These are phyloP conservation scores for Xylaria arbuscula DNA, from an alignment of 2,329 filamentous ascomycete genomes.

Conservation along the genomic window DNA sequence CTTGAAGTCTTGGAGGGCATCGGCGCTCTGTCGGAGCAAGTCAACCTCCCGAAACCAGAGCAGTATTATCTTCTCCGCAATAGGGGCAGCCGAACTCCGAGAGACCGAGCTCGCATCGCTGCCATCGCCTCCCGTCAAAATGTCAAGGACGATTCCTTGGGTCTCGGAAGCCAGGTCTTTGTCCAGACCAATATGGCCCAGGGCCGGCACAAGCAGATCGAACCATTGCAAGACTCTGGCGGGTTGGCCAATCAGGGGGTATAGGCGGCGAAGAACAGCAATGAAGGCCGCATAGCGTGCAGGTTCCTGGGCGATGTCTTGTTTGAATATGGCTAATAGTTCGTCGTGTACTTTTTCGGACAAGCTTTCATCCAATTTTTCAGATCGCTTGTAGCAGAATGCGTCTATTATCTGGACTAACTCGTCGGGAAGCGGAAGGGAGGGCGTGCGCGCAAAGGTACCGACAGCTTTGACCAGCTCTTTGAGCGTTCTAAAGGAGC, in stretches of 20 bases:
- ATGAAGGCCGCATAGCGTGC: slow-evolving; percentile 75
- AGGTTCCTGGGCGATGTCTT: slow-evolving; percentile 67
- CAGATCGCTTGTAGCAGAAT: slow-evolving; percentile 74
- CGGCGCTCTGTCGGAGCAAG: slow-evolving; percentile 51
- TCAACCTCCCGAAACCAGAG: slow-evolving; percentile 66
- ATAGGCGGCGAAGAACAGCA: slow-evolving; percentile 71
- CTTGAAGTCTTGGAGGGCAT: slow-evolving; percentile 56
- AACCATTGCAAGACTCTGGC: slow-evolving; percentile 78
- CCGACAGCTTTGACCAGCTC: slow-evolving; percentile 70
- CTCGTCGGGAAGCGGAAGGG: slow-evolving; percentile 73
- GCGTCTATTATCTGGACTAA: slow-evolving; percentile 69
- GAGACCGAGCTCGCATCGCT: slow-evolving; percentile 59
- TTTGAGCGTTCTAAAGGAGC: slow-evolving; percentile 63
- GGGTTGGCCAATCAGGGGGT: slow-evolving; percentile 71
- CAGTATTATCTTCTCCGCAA: slow-evolving; percentile 62
- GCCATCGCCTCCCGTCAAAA: slow-evolving; percentile 72
- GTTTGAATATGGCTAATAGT: slow-evolving; percentile 73
- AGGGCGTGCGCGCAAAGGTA: slow-evolving; percentile 60
- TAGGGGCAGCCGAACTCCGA: slow-evolving; percentile 54
- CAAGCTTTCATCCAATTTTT: slow-evolving; percentile 73
- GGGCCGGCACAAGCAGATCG: slow-evolving; percentile 69
- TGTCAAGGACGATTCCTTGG: slow-evolving; percentile 70
- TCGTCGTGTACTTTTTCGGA: slow-evolving; percentile 81
- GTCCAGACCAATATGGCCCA: slow-evolving; percentile 67
- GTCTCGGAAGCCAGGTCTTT: slow-evolving; percentile 73